phyloP scores from a whole-genome alignment of 1,139 yeast species.

The Sugiyamaella japonica region DNA sequence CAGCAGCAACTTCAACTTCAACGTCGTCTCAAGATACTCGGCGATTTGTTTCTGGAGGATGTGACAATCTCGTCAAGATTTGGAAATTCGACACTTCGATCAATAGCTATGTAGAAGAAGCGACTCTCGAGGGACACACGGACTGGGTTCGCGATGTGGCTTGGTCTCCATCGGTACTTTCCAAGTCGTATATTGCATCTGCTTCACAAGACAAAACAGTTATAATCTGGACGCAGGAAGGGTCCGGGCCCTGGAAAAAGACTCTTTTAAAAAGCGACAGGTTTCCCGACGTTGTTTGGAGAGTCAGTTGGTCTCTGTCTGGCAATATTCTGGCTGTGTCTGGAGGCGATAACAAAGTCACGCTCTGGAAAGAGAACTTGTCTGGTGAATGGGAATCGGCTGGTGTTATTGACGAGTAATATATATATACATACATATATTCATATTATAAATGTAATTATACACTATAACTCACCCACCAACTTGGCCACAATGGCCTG shows the following conservation, averaged over 20 bases:
- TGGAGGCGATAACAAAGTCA: conserved; percentile 94
- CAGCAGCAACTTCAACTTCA: neutral
- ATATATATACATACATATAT: neutral
- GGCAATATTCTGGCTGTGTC: conserved; percentile 95
- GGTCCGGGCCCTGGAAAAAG: conserved; percentile 75
- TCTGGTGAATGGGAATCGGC: conserved; percentile 97
- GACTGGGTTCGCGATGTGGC: conserved; percentile 99
- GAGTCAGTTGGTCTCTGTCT: conserved; percentile 95
- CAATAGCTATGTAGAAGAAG: conserved; percentile 68
- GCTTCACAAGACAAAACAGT: conserved; percentile 98
- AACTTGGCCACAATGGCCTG: conserved; percentile 66
- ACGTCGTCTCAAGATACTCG: conserved; percentile 38
- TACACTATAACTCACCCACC: conserved; percentile 44
- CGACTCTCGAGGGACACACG: conserved; percentile 80
- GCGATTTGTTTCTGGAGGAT: conserved; percentile 91
- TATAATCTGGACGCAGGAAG: conserved; percentile 86
- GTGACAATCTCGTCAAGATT: conserved; percentile 88
- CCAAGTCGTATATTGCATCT: conserved; percentile 91
- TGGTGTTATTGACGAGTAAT: conserved; percentile 81
- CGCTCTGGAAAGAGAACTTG: conserved; percentile 93
- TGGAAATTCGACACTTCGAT: conserved; percentile 70
- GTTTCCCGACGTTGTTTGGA: conserved; percentile 97
- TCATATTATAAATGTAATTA: neutral
- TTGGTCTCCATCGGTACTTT: conserved; percentile 91
- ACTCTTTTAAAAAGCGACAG: conserved; percentile 65